phyloP scores from a whole-genome alignment of 1,284 basidiomycete species.

The Moesziomyces sp. region DNA sequence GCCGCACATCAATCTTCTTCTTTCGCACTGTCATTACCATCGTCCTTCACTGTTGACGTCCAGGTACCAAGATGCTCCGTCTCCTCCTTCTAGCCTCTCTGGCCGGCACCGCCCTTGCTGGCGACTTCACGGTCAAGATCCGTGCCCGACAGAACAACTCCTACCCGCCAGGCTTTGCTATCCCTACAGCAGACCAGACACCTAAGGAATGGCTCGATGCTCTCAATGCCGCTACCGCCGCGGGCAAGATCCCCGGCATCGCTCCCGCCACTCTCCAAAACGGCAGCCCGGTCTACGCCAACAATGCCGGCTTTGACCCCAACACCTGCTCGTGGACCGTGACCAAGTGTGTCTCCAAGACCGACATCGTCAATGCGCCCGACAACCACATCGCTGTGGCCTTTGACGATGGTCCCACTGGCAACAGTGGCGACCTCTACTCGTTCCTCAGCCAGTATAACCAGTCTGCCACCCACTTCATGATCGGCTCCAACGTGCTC shows the following conservation, averaged over 20 bases:
- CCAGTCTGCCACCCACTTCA: conserved; percentile 86
- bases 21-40: not conserved
- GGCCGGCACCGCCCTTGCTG: conserved; percentile 35
- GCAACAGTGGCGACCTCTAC: conserved; percentile 77
- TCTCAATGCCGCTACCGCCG: conserved; percentile 30
- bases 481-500: conserved; percentile 87
- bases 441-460: conserved; percentile 76
- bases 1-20: not conserved
- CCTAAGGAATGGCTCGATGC: conserved; percentile 52
- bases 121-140: conserved; percentile 43
- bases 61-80: conserved; percentile 10
- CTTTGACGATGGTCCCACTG: conserved; percentile 82
- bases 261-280: conserved; percentile 15
- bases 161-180: conserved; percentile 27
- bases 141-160: conserved; percentile 21
- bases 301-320: conserved; percentile 28
- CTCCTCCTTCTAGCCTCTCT: conserved; percentile 26
- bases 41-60: not conserved
- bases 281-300: conserved; percentile 44
- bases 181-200: conserved; percentile 31
- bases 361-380: conserved; percentile 77
- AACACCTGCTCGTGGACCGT: conserved; percentile 52
- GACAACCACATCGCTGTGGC: conserved; percentile 41
- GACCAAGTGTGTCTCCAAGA: conserved; percentile 72
- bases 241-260: conserved; percentile 58